A percentile compares a stretch with the other conserved stretches of the same genome.
These are phyloP conservation scores for Diaporthe citri DNA, from an alignment of 2,329 filamentous ascomycete species.

Conservation along the genomic window DNA sequence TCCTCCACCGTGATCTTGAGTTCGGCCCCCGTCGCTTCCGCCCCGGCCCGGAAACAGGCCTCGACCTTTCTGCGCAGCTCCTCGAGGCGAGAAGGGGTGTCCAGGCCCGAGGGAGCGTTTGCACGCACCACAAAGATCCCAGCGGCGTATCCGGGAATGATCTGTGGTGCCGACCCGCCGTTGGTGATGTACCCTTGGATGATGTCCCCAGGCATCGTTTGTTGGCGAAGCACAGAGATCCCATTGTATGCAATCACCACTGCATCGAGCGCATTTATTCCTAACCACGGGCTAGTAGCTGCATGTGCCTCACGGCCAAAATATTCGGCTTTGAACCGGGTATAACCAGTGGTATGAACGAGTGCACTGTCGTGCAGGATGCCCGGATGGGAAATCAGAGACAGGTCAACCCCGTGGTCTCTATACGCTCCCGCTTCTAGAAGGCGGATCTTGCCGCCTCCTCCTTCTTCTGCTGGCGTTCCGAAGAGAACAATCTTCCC, in stretches of 20 bases:
- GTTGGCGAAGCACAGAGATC: constrained; percentile 66
- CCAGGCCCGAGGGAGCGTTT: constrained; percentile 36
- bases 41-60: constrained; percentile 56
- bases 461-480: constrained; percentile 61
- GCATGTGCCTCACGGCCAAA: constrained; percentile 69
- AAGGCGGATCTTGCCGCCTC: constrained; percentile 58
- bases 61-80: constrained; percentile 57
- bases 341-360: constrained; percentile 65
- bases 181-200: constrained; percentile 66
- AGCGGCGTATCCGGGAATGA: constrained; percentile 65
- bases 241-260: constrained; percentile 62
- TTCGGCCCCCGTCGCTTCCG: constrained; percentile 59
- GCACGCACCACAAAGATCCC: constrained; percentile 60
- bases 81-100: constrained; percentile 54
- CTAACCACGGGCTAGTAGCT: constrained; percentile 68
- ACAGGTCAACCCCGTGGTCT: constrained; percentile 54
- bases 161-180: constrained; percentile 66
- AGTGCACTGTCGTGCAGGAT: constrained; percentile 59
- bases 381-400: constrained; percentile 58
- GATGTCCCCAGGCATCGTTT: constrained; percentile 64
- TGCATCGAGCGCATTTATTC: constrained; percentile 71
- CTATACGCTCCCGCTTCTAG: constrained; percentile 59
- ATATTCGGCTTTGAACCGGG: constrained; percentile 64
- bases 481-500: constrained; percentile 63
- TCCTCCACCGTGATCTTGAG: constrained; percentile 56